Conservation (phyloP, 2,329 filamentous ascomycete species). For the Cladosporium sp. region DNA sequence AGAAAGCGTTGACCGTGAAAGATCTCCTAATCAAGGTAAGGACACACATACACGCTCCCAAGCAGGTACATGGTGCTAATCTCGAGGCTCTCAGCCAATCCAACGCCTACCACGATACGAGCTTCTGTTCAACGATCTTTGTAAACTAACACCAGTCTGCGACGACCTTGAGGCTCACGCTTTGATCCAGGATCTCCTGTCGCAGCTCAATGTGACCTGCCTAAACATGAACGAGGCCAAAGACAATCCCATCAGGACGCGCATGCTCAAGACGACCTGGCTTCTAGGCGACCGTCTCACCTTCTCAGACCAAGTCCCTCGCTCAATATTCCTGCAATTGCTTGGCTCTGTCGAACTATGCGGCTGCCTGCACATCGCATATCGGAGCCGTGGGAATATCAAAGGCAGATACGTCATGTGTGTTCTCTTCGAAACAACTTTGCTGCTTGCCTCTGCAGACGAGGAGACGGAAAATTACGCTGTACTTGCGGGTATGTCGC, state of each 20-base stretch:
- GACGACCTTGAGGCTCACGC: conserved; percentile 82
- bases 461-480: conserved; percentile 64
- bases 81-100: conserved; percentile 61
- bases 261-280: conserved; percentile 75
- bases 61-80: background rate
- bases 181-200: conserved; percentile 69
- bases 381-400: conserved; percentile 61
- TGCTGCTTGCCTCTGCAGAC: conserved; percentile 68
- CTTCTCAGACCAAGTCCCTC: conserved; percentile 65
- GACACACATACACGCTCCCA: too few relatives aligned
- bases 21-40: conserved; percentile 86
- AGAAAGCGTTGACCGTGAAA: conserved; percentile 73
- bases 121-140: conserved; percentile 75
- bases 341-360: conserved; percentile 78
- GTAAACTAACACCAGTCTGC: conserved; percentile 74
- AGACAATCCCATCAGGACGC: conserved; percentile 65
- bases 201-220: conserved; percentile 68
- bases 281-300: conserved; percentile 74
- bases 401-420: conserved; percentile 80
- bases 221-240: conserved; percentile 80
- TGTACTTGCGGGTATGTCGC: conserved; percentile 67
- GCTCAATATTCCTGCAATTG: conserved; percentile 57
- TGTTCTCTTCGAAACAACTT: conserved; percentile 72
- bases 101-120: conserved; percentile 91
- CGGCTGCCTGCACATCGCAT: conserved; percentile 77